Evolutionary conservation across 805 yeast species (phyloP).

Genomic region (Ogataea paradorogensis): DNA sequence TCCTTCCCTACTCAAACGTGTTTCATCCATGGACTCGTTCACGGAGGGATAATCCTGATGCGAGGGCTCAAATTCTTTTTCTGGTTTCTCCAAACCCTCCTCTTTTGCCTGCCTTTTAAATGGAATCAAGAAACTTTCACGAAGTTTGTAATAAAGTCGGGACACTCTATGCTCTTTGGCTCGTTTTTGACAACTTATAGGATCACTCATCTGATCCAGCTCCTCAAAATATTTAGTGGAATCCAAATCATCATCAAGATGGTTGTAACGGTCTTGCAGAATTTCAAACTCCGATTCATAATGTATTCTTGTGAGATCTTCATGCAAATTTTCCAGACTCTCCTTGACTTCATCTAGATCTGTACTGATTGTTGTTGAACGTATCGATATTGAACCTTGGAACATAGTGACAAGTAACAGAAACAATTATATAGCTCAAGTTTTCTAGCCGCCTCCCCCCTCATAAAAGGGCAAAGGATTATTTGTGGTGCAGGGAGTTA

Average conservation of each 20-base stretch:
- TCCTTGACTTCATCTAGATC: constrained; percentile 14
- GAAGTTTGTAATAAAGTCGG: constrained; percentile 14
- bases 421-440: neutral
- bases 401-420: constrained; percentile 9
- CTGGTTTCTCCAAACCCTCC: neutral
- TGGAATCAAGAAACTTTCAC: constrained; percentile 15
- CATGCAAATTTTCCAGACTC: constrained; percentile 11
- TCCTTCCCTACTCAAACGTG: neutral
- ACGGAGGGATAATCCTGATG: neutral
- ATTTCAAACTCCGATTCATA: neutral
- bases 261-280: neutral
- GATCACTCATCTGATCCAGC: neutral
- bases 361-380: constrained; percentile 13
- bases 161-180: constrained; percentile 16
- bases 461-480: constrained; percentile 1
- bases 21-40: neutral
- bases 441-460: constrained; percentile 7
- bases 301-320: constrained; percentile 9
- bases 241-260: neutral
- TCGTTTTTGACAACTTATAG: neutral
- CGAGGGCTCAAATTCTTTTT: neutral
- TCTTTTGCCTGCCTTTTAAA: constrained; percentile 12
- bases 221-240: neutral
- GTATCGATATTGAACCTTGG: constrained; percentile 15
- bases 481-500: neutral